These are phyloP conservation scores for Biscogniauxia marginata DNA, from an alignment of 2,329 filamentous ascomycete species.

Conservation along the genomic window DNA sequence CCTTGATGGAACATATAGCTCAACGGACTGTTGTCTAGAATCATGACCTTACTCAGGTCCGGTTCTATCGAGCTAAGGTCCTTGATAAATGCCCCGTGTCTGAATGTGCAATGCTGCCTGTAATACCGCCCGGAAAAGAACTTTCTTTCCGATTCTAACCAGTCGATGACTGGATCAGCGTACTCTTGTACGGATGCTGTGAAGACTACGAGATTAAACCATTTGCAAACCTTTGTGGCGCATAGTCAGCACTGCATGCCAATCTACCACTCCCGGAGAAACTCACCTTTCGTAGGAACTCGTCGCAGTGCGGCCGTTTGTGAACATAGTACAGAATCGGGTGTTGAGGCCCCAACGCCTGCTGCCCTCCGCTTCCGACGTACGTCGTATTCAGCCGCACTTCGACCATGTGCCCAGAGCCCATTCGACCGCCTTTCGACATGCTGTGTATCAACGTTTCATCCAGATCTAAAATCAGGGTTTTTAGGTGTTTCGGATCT, in stretches of 20 bases:
- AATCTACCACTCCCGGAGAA: not conserved
- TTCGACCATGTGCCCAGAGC: constrained; percentile 97
- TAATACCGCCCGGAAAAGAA: constrained; percentile 95
- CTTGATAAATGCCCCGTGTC: constrained; percentile 97
- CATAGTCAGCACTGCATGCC: constrained; percentile 22
- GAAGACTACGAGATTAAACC: constrained; percentile 97
- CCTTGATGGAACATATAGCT: constrained; percentile 99
- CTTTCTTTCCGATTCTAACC: constrained; percentile 94
- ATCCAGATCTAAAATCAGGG: constrained; percentile 90
- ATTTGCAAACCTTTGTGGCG: constrained; percentile 72
- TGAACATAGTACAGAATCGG: constrained; percentile 99
- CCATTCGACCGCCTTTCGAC: constrained; percentile 93
- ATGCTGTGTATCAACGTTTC: constrained; percentile 98
- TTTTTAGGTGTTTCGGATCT: constrained; percentile 72
- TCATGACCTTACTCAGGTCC: constrained; percentile 97
- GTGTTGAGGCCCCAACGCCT: constrained; percentile 77
- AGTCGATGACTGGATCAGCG: constrained; percentile 97
- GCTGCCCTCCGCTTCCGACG: constrained; percentile 64
- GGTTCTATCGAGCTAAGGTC: constrained; percentile 95
- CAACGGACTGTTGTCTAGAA: constrained; percentile 95
- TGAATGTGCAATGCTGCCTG: constrained; percentile 92
- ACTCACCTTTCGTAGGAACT: constrained; percentile 80
- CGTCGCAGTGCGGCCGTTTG: constrained; percentile 94
- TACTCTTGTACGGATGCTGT: constrained; percentile 98
- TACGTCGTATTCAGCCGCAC: constrained; percentile 78